Percentiles rank a stretch among this genome's conserved stretches.
Conservation (phyloP, 257 asterid species). For the Fraxinus quadrangulata region DNA sequence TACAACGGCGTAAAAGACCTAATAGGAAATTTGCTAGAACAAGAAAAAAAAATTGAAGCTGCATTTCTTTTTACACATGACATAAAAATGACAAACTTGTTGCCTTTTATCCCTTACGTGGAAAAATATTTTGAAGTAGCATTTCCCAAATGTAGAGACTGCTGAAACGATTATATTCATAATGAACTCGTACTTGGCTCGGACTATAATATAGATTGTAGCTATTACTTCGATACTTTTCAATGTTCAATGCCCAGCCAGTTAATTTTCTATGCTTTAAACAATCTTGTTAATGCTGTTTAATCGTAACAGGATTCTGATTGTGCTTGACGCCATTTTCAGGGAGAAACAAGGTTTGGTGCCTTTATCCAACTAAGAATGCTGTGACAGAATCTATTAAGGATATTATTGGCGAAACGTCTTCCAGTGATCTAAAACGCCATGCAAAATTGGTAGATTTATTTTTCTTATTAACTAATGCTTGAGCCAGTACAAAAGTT, state of each 20-base stretch:
- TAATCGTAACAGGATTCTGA: slow-evolving; percentile 14
- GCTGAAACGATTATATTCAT: background rate
- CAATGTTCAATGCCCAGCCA: background rate
- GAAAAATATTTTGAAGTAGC: background rate
- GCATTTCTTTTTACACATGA: background rate
- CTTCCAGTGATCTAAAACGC: slow-evolving; percentile 37
- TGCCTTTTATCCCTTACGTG: background rate
- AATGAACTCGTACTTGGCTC: background rate
- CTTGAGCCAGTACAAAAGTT: slow-evolving; percentile 15
- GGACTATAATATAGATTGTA: background rate
- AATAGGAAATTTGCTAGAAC: background rate
- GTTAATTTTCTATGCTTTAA: background rate
- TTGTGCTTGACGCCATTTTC: slow-evolving; percentile 37
- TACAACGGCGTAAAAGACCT: background rate
- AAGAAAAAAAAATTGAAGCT: background rate
- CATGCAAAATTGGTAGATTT: slow-evolving; percentile 37
- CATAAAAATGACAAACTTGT: background rate
- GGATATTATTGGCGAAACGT: slow-evolving; percentile 46
- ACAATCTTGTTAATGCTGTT: background rate
- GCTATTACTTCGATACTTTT: background rate
- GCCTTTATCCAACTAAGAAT: slow-evolving; percentile 85
- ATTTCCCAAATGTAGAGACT: background rate
- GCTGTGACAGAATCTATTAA: slow-evolving; percentile 59
- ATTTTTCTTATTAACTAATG: slow-evolving; percentile 12
- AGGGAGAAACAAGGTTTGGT: slow-evolving; percentile 83